phyloP scores from a whole-genome alignment of 306 rosid genomes.

The Hippophae tibetana region DNA sequence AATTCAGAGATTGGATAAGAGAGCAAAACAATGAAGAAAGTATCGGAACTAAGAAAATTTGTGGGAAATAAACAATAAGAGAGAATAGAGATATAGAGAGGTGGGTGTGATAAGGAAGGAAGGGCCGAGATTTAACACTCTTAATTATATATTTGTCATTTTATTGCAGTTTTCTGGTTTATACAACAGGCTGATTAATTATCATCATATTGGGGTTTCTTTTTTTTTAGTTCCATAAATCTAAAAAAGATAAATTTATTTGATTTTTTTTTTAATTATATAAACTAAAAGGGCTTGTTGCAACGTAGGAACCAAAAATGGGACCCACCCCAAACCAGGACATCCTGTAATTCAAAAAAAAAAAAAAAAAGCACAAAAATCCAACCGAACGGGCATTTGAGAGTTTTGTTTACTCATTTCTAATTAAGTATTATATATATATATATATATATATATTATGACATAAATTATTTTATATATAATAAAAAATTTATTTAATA shows the following conservation, averaged over 20 bases:
- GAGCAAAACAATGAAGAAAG: constrained; percentile 12
- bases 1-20: constrained; percentile 35
- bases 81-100: constrained; percentile 21
- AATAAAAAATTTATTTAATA: too few species aligned
- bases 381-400: too few species aligned
- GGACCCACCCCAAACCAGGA: background rate
- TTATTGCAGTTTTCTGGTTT: constrained; percentile 25
- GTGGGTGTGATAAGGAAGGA: constrained; percentile 84
- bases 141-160: constrained; percentile 38
- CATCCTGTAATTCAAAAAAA: too few species aligned
- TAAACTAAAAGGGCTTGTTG: constrained; percentile 8
- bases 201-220: constrained; percentile 9
- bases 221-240: background rate
- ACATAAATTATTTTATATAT: too few species aligned
- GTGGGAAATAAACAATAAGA: constrained; percentile 8
- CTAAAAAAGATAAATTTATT: background rate
- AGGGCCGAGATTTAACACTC: constrained; percentile 84
- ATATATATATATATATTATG: too few species aligned
- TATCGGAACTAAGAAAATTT: constrained; percentile 18
- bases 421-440: too few species aligned
- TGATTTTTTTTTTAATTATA: background rate
- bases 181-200: constrained; percentile 11
- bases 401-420: too few species aligned
- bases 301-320: background rate
- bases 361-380: too few species aligned